Conservation (phyloP, 345 rosid species). For the Toxicodendron radicans region DNA sequence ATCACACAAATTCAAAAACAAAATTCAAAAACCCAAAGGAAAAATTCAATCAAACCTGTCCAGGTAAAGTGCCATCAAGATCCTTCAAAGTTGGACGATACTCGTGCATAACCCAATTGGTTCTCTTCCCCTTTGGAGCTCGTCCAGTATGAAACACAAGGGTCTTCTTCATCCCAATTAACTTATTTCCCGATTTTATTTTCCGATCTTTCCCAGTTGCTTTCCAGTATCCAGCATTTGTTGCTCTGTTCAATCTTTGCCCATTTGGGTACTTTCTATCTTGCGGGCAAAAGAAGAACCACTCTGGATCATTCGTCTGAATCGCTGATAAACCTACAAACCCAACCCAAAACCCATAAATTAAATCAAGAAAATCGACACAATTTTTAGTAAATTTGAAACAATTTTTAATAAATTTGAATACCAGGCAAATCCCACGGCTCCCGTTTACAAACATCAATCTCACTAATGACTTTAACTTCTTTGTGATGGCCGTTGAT, state of each 20-base stretch:
- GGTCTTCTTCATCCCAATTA: constrained; percentile 91
- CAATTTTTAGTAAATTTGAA: too few species aligned
- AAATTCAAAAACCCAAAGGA: neutral
- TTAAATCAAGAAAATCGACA: neutral
- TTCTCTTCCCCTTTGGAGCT: constrained; percentile 73
- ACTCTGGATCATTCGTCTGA: constrained; percentile 60
- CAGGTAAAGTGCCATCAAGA: constrained; percentile 72
- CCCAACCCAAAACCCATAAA: neutral
- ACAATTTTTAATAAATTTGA: neutral
- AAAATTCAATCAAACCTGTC: constrained; percentile 53
- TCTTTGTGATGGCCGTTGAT: constrained; percentile 55
- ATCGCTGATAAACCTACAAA: constrained; percentile 63
- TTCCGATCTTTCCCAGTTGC: constrained; percentile 89
- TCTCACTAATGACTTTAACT: constrained; percentile 62
- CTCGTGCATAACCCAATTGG: constrained; percentile 93
- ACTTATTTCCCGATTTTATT: constrained; percentile 48
- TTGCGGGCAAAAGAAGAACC: constrained; percentile 96
- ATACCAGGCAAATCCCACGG: constrained; percentile 97
- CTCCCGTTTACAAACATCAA: constrained; percentile 89
- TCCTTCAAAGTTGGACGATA: constrained; percentile 70
- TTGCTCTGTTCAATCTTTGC: constrained; percentile 76
- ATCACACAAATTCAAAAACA: neutral
- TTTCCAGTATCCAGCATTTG: constrained; percentile 84
- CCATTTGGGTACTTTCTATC: constrained; percentile 93
- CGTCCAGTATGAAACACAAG: constrained; percentile 85